Evolutionary conservation across 164 flowering plant genomes (phyloP).

Genomic region (Vitis amurensis): DNA sequence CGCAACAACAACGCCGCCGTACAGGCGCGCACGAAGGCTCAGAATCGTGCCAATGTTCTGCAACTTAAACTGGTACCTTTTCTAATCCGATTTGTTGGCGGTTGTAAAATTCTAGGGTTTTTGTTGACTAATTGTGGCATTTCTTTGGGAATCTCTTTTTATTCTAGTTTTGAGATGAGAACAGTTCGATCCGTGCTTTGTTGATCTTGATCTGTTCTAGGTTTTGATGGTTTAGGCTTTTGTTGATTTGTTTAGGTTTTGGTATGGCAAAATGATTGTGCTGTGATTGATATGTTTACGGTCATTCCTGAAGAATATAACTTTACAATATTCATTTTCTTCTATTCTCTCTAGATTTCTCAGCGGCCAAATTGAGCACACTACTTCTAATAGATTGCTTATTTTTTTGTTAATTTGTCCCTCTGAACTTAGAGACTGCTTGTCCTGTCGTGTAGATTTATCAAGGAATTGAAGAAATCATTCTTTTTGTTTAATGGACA

Average conservation of each 20-base stretch:
- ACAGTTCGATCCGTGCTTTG: not conserved
- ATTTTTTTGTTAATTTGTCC: no score
- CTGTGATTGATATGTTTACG: constrained; percentile 1
- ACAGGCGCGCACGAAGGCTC: constrained; percentile 84
- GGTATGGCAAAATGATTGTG: not conserved
- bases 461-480: no score
- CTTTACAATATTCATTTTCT: no score
- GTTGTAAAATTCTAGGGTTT: not conserved
- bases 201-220: not conserved
- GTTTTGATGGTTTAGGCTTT: not conserved
- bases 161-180: not conserved
- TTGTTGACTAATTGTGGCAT: not conserved
- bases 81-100: not conserved
- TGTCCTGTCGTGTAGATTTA: no score
- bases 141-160: not conserved
- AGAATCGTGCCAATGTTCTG: constrained; percentile 82
- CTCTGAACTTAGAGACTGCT: no score
- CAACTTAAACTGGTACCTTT: constrained; percentile 77
- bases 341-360: no score
- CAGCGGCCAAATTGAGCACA: no score
- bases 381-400: no score
- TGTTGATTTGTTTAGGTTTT: constrained; percentile 1
- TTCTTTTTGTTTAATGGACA: not conserved
- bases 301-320: not conserved
- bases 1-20: constrained; percentile 82